Evolutionary conservation across 192 early-diverging fungal genomes (phyloP), one percentile per base, ranked within the genome.

Genomic region (Spinellus fusiger): DNA sequence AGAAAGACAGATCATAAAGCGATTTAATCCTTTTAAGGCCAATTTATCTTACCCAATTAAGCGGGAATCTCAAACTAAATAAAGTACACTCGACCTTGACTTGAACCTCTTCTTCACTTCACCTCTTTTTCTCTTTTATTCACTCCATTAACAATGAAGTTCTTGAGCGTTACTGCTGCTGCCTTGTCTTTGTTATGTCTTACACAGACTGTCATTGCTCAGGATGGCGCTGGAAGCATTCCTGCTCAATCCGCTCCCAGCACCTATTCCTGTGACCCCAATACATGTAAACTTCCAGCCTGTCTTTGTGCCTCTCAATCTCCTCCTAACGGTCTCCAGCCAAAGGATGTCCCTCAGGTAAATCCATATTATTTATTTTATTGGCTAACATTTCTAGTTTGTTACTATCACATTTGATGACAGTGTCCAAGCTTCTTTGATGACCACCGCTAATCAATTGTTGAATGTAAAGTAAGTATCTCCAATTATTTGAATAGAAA

Each of bases 391-490:
- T 44, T 44, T 44, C 10, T 44, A 44, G 55, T 84, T 84, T 66
- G 68, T 82, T 49, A 73, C 73, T 5, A 59, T 84, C 33, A 84
- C 86, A 13, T 86, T 79, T 68, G 86, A 88, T 52, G 86, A 88
- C 67, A 74, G 84, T 5, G 44, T 88, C 59, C 80, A 83, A 31
- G 47, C 55, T 4, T 44, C 53, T 13, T 40, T 74, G 9, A 50
- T 68, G n/a, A 34, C 53, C 29, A 74, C 72, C n/a, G 72, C 66
- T 38, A 25, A 55, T 20, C 58, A 74, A 10, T 31, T 74, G 34
- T 54, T 74, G 23, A 62, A 64, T 18, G 66, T 68, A 61, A 69
- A 74, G 72, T 62, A 74, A 69, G 67, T 65, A 40, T 49, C 16
- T 29, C 8, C n/a, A 16, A 20, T 25, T 61, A 25, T 49, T n/a